Evolutionary conservation across 108 stramenopile species (phyloP).

Genomic region (Asterionellopsis glacialis): DNA sequence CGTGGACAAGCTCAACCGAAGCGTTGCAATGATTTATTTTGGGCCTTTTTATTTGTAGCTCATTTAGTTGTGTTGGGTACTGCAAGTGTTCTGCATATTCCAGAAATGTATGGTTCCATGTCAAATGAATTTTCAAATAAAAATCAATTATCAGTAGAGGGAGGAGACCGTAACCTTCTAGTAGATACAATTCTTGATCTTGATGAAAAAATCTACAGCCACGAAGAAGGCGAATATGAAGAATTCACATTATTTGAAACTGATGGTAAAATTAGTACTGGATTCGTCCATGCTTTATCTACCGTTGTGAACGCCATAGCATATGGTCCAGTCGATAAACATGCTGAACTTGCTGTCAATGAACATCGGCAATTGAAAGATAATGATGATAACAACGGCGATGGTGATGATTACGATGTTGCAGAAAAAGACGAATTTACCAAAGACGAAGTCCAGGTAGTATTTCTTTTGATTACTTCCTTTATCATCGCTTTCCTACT

Average conservation of each 20-base stretch:
- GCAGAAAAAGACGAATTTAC: no score
- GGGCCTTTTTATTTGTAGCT: slow-evolving; percentile 55
- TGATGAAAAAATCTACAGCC: background rate
- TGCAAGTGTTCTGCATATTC: slow-evolving; percentile 31
- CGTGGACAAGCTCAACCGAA: slow-evolving; percentile 48
- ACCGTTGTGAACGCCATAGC: no score
- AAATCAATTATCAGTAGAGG: background rate
- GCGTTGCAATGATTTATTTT: slow-evolving; percentile 55
- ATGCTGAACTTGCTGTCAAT: no score
- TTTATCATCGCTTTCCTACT: slow-evolving; percentile 14
- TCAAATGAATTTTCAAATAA: slow-evolving; percentile 33
- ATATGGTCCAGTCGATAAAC: no score
- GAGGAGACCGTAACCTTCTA: background rate
- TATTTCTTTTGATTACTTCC: slow-evolving; percentile 10
- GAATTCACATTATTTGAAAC: no score
- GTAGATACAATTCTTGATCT: background rate
- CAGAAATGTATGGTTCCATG: no score
- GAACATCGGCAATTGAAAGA: no score
- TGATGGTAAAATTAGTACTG: no score
- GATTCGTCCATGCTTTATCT: no score
- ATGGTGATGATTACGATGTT: slow-evolving; percentile 1
- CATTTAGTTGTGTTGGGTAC: slow-evolving; percentile 51
- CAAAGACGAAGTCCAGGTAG: slow-evolving; percentile 7
- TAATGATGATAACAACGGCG: slow-evolving; percentile 10
- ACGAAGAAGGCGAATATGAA: no score